These are phyloP conservation scores for Xerocomellus chrysenteron DNA, from an alignment of 768 basidiomycete species.

Conservation along the genomic window DNA sequence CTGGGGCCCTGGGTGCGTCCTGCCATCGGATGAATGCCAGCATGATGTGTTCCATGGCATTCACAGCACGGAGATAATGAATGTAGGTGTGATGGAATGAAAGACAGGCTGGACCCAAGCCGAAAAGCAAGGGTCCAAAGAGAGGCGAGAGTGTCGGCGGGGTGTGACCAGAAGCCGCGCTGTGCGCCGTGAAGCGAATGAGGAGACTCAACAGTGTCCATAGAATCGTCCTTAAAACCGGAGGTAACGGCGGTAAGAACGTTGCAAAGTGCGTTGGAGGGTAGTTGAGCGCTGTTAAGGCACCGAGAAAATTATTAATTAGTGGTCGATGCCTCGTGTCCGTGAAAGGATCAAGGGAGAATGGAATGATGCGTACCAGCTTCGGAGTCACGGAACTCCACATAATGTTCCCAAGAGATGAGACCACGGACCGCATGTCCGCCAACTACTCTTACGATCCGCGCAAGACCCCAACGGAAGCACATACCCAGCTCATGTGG, in stretches of 20 bases:
- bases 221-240: conserved; percentile 58
- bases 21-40: conserved; percentile 87
- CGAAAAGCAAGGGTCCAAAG: conserved; percentile 88
- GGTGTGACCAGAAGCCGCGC: conserved; percentile 82
- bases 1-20: conserved; percentile 48
- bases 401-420: conserved; percentile 81
- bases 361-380: conserved; percentile 53
- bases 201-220: conserved; percentile 77
- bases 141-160: conserved; percentile 87
- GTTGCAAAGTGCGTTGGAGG: conserved; percentile 70
- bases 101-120: conserved; percentile 56
- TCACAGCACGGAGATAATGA: conserved; percentile 76
- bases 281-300: conserved; percentile 52
- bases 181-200: conserved; percentile 79
- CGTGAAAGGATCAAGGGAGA: conserved; percentile 21
- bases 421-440: conserved; percentile 80
- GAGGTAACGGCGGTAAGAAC: conserved; percentile 56
- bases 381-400: conserved; percentile 80
- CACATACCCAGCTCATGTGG: conserved; percentile 90
- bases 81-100: conserved; percentile 59
- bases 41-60: conserved; percentile 92
- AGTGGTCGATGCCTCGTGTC: conserved; percentile 22
- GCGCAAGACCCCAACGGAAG: conserved; percentile 87
- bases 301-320: conserved; percentile 21
- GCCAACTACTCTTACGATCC: conserved; percentile 68